Evolutionary conservation across 495 filamentous ascomycete species (phyloP), one percentile per base, ranked within the genome.

Genomic region (Saxophila tyrrhenica): DNA sequence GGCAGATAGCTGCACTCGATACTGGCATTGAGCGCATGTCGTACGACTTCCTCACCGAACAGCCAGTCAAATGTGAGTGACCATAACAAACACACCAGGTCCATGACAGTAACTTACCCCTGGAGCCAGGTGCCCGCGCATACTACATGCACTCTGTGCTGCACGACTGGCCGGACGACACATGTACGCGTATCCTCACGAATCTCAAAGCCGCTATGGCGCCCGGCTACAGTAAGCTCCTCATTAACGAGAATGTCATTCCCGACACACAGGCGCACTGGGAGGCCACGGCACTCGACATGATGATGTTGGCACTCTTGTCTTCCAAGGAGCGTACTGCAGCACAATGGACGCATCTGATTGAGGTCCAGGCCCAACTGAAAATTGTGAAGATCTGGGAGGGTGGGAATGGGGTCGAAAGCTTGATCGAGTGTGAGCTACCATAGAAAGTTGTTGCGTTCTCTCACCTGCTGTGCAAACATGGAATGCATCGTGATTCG

Each of bases 231-330:
- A 69, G 64, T 19, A 66, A 69, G 25, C 62, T 81, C 25, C 58
- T 80, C 46, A 66, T 81, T 21, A 76, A 77, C 55, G 77, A 81
- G 59, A 74, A 70, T 55, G 67, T 80, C 10, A 64, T 81, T 11
- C 70, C 67, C 5, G 67, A 72, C 51, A 61, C 61, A 51, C 69
- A 67, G 1, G 69, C 77, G 1, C 58, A 64, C 15, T 70, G 70
- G 62, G 60, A 57, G 1, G 67, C 65, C 8, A 72, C 74, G 0
- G 64, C 59, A 15, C 54, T 78, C 49, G 77, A 79, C 47, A 54
- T 74, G 56, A 60, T 71, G 23, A 77, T 78, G 72, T 48, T 78
- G 67, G 60, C 65, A n/a, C 39, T 66, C 8, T 48, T 64, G 7
- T 56, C 65, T 19, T 64, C 60, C 10, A 61, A 61, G 5, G 73